A percentile compares a stretch with the other conserved stretches of the same genome.
These are phyloP conservation scores for Rhizoctonia solani DNA, from an alignment of 1,284 basidiomycete genomes.

Conservation along the genomic window DNA sequence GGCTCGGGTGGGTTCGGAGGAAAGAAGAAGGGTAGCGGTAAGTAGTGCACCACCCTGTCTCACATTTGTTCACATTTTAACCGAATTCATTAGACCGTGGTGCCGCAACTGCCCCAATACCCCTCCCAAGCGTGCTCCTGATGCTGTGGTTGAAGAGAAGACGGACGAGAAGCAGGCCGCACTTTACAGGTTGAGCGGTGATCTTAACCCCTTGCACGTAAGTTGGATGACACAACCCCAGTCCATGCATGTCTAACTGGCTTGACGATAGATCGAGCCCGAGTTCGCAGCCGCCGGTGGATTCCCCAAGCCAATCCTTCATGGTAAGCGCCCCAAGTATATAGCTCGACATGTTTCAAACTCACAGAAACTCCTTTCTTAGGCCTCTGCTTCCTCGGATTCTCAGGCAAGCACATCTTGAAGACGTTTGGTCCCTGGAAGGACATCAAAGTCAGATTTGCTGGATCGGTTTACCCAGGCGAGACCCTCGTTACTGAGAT, in stretches of 20 bases:
- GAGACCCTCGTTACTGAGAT: constrained; percentile 94
- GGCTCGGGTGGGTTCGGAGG: constrained; percentile 96
- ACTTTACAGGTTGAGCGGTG: constrained; percentile 87
- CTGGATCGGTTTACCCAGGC: constrained; percentile 91
- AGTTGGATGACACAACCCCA: constrained; percentile 45
- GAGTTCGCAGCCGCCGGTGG: constrained; percentile 94
- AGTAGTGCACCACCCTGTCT: constrained; percentile 39
- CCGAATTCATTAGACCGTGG: constrained; percentile 74
- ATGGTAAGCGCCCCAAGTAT: constrained; percentile 48
- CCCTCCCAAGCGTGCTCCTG: constrained; percentile 82
- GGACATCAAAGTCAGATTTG: constrained; percentile 97
- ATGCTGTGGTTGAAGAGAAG: constrained; percentile 85
- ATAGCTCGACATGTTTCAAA: constrained; percentile 44
- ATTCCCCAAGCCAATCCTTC: constrained; percentile 87
- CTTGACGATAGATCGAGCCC: constrained; percentile 74
- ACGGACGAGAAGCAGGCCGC: constrained; percentile 84
- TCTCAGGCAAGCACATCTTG: constrained; percentile 91
- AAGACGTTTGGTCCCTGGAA: constrained; percentile 84
- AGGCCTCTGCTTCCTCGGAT: constrained; percentile 91
- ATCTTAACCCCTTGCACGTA: constrained; percentile 90
- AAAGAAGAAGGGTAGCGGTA: constrained; percentile 80
- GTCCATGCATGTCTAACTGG: not conserved
- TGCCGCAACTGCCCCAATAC: constrained; percentile 83
- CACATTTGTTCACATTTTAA: not conserved
- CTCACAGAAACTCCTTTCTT: too few relatives aligned